Evolutionary conservation across 805 yeast genomes (phyloP).

Genomic region (Yamadazyma sp.): DNA sequence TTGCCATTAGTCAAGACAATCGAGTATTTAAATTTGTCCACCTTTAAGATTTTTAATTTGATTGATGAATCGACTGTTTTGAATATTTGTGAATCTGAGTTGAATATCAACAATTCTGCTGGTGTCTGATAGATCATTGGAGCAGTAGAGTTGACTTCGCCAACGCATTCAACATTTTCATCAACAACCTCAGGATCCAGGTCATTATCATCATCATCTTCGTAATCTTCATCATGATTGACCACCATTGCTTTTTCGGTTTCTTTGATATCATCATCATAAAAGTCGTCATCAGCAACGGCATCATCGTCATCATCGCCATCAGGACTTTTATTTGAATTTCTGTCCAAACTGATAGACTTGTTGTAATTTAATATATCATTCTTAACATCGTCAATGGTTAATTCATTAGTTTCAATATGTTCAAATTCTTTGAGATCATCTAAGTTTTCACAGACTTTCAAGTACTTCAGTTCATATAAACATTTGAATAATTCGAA

Average conservation of each 20-base stretch:
- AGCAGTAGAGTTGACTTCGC: background rate
- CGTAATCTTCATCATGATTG: constrained; percentile 15
- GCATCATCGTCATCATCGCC: constrained; percentile 18
- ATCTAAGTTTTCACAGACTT: constrained; percentile 17
- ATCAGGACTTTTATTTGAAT: background rate
- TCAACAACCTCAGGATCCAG: constrained; percentile 2
- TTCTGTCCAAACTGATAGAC: background rate
- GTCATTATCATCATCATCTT: constrained; percentile 10
- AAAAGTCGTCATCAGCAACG: constrained; percentile 21
- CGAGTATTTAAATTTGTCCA: constrained; percentile 51
- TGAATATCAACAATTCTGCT: constrained; percentile 4
- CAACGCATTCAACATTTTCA: constrained; percentile 1
- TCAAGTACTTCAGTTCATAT: constrained; percentile 62
- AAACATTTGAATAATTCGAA: constrained; percentile 61
- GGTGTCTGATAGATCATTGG: background rate
- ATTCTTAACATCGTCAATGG: constrained; percentile 22
- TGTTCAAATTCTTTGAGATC: constrained; percentile 54
- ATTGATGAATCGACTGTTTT: constrained; percentile 1
- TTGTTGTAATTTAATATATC: constrained; percentile 10
- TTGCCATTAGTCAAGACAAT: constrained; percentile 37
- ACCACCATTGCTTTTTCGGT: constrained; percentile 20
- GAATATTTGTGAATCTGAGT: background rate
- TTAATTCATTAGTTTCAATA: constrained; percentile 18
- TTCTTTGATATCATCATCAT: constrained; percentile 18
- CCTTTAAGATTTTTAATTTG: constrained; percentile 33